Percentiles rank a stretch among this genome's conserved stretches.
phyloP scores from a whole-genome alignment of 2,329 filamentous ascomycete species.

The Ophiostoma ulmi region DNA sequence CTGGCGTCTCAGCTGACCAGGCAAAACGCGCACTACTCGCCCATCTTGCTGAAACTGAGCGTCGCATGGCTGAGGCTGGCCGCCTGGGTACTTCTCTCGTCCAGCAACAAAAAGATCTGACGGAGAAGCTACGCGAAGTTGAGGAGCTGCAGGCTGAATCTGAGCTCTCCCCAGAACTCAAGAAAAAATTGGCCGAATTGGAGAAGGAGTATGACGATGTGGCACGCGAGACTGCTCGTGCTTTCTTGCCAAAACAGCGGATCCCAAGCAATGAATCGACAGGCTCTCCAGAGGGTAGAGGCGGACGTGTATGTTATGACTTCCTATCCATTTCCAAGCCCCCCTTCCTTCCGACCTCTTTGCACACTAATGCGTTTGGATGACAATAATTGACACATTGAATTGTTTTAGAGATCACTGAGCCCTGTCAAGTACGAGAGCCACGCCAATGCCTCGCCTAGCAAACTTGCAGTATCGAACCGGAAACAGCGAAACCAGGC shows the following conservation, averaged over 20 bases:
- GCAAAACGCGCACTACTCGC: conserved; percentile 85
- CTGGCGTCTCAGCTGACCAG: conserved; percentile 74
- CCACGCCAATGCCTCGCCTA: conserved; percentile 78
- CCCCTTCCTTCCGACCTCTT: background rate
- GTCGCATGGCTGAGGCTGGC: conserved; percentile 84
- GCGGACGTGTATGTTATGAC: conserved; percentile 46
- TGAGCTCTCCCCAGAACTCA: conserved; percentile 77
- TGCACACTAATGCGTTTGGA: background rate
- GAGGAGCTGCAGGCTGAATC: conserved; percentile 70
- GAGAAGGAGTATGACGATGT: conserved; percentile 96
- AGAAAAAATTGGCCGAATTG: conserved; percentile 74
- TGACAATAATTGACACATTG: conserved; percentile 9
- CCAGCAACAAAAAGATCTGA: conserved; percentile 77
- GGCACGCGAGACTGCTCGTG: conserved; percentile 80
- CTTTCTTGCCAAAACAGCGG: conserved; percentile 79
- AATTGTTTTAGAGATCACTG: conserved; percentile 53
- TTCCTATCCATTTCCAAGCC: background rate
- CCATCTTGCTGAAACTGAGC: conserved; percentile 87
- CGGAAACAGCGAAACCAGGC: conserved; percentile 88
- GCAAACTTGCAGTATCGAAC: conserved; percentile 81
- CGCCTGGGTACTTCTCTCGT: conserved; percentile 83
- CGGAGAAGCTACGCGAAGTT: conserved; percentile 76
- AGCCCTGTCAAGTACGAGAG: conserved; percentile 76
- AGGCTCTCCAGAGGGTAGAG: conserved; percentile 49
- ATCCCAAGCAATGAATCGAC: conserved; percentile 63